Evolutionary conservation across 371 early-diverging fungal species (phyloP).

Genomic region (Mucor sp.): DNA sequence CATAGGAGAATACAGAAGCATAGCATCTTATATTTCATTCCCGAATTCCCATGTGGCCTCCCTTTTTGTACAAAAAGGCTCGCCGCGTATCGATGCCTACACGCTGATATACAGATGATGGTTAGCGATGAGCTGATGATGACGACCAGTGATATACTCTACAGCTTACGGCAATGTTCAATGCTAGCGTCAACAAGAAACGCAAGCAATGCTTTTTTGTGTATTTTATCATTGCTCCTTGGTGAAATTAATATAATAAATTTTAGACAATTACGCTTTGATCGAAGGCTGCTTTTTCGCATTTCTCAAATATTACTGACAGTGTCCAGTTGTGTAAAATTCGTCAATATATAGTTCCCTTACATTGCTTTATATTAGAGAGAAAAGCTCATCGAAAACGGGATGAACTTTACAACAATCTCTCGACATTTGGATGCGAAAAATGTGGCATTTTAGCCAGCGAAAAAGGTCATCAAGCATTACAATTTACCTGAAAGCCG

Average conservation of each 20-base stretch:
- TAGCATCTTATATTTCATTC: not conserved
- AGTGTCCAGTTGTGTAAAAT: not conserved
- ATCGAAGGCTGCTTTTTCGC: not conserved
- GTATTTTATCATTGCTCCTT: not conserved
- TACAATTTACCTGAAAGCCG: not conserved
- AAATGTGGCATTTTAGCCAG: not conserved
- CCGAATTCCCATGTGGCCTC: not conserved
- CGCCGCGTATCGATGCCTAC: too few relatives aligned
- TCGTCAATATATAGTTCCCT: not conserved
- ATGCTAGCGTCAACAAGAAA: too few relatives aligned
- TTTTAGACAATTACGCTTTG: not conserved
- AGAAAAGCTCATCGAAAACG: not conserved
- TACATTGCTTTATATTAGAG: not conserved
- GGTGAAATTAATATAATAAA: not conserved
- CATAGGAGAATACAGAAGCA: not conserved
- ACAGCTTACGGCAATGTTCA: too few relatives aligned
- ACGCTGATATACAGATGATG: not conserved
- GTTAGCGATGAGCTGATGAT: not conserved
- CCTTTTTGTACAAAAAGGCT: not conserved
- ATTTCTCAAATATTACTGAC: conserved; percentile 1
- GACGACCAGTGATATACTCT: not conserved
- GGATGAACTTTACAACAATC: not conserved
- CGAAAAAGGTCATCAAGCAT: not conserved
- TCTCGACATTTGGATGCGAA: not conserved
- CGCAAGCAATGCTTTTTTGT: not conserved